These are phyloP conservation scores for Amanita phalloides DNA, from an alignment of 768 basidiomycete genomes.

Conservation along the genomic window DNA sequence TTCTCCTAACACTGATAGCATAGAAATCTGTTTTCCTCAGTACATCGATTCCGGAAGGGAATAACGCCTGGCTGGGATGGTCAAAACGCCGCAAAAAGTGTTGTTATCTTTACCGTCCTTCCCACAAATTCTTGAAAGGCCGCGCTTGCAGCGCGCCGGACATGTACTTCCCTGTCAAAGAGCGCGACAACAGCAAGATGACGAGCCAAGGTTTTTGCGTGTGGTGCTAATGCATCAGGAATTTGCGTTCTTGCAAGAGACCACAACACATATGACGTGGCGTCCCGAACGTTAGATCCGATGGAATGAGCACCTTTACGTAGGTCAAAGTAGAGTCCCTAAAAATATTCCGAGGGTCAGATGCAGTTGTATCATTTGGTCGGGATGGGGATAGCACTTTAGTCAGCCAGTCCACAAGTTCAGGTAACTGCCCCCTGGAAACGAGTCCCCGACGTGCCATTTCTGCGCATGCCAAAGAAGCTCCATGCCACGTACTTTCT, in stretches of 20 bases:
- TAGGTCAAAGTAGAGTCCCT: constrained; percentile 91
- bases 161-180: constrained; percentile 91
- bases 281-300: constrained; percentile 90
- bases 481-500: constrained; percentile 92
- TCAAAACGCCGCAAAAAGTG: constrained; percentile 1
- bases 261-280: constrained; percentile 92
- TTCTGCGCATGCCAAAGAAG: constrained; percentile 87
- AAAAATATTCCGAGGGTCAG: neutral
- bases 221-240: constrained; percentile 42
- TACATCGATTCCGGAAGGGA: constrained; percentile 92
- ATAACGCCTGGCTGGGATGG: constrained; percentile 50
- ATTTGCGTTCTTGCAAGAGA: constrained; percentile 78
- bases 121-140: constrained; percentile 98
- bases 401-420: constrained; percentile 68
- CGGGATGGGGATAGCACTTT: constrained; percentile 40
- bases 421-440: constrained; percentile 39
- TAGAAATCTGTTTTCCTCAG: constrained; percentile 91
- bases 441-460: constrained; percentile 79
- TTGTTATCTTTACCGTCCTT: constrained; percentile 53
- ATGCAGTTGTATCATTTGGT: neutral
- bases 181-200: constrained; percentile 70
- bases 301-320: constrained; percentile 89
- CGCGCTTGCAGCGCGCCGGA: constrained; percentile 92
- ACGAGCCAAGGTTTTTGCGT: constrained; percentile 56
- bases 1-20: constrained; percentile 75